Conservation (phyloP, 768 basidiomycete species). For the Podaxis pistillaris region DNA sequence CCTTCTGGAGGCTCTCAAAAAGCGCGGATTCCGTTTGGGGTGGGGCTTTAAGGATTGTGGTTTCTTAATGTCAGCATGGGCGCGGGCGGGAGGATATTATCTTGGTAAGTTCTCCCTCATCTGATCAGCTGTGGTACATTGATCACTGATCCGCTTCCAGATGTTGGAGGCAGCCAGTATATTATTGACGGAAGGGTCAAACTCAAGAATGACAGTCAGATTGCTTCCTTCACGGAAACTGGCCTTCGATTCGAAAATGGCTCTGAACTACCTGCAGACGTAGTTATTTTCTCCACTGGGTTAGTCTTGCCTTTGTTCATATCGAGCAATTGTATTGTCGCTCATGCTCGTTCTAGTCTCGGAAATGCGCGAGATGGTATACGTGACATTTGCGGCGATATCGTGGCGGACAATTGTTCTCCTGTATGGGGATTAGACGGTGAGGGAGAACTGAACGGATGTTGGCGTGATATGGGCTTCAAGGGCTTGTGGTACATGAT, state of each 20-base stretch:
- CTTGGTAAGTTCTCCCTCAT: conserved; percentile 39
- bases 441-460: conserved; percentile 59
- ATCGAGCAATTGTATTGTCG: background rate
- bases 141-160: conserved; percentile 25
- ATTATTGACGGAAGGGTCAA: conserved; percentile 71
- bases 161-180: conserved; percentile 57
- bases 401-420: conserved; percentile 42
- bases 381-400: conserved; percentile 43
- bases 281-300: conserved; percentile 62
- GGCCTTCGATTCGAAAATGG: conserved; percentile 51
- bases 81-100: conserved; percentile 63
- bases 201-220: conserved; percentile 57
- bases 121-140: background rate
- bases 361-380: conserved; percentile 42
- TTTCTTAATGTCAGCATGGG: conserved; percentile 44
- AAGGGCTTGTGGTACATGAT: conserved; percentile 58
- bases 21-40: conserved; percentile 56
- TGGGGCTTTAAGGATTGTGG: conserved; percentile 53
- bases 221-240: conserved; percentile 41
- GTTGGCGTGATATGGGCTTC: conserved; percentile 49
- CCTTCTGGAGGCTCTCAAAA: conserved; percentile 51
- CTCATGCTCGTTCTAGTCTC: conserved; percentile 31
- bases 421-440: conserved; percentile 64
- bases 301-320: conserved; percentile 21
- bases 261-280: conserved; percentile 45